Evolutionary conservation across 306 rosid genomes (phyloP).

Genomic region (Medicago ruthenica): DNA sequence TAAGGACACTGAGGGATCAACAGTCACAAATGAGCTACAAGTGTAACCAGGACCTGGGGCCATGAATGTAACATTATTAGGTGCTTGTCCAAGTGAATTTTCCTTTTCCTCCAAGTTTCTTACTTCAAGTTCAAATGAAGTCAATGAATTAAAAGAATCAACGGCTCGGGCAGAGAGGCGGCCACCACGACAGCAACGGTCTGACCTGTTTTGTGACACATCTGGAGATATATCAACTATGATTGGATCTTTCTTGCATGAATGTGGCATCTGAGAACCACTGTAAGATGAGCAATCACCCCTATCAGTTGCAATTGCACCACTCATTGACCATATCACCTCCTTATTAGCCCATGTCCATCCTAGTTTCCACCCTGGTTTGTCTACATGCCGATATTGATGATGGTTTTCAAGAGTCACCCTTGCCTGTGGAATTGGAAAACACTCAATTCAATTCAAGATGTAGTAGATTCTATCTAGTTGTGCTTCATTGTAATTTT

Average conservation of each 20-base stretch:
- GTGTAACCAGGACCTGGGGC: constrained; percentile 88
- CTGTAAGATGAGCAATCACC: constrained; percentile 69
- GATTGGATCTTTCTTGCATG: constrained; percentile 62
- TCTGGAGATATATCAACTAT: constrained; percentile 62
- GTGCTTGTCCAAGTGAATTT: constrained; percentile 48
- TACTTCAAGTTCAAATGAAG: constrained; percentile 74
- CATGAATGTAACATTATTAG: constrained; percentile 62
- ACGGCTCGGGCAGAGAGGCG: constrained; percentile 64
- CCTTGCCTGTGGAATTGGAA: constrained; percentile 59
- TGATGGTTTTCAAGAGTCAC: constrained; percentile 65
- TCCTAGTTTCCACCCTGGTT: constrained; percentile 79
- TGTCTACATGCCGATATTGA: constrained; percentile 71
- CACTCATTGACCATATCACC: constrained; percentile 79
- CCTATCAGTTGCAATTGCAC: constrained; percentile 69
- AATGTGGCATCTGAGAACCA: constrained; percentile 61
- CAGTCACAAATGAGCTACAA: constrained; percentile 63
- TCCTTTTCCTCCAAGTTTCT: constrained; percentile 43
- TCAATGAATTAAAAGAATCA: constrained; percentile 56
- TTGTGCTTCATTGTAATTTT: neutral
- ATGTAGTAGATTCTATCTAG: neutral
- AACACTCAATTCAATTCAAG: constrained; percentile 5
- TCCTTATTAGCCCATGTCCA: constrained; percentile 75
- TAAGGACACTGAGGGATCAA: constrained; percentile 60
- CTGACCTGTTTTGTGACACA: constrained; percentile 53
- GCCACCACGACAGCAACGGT: constrained; percentile 72